Conservation (phyloP, 1,284 basidiomycete species). For the Pulveroboletus ridleyi region DNA sequence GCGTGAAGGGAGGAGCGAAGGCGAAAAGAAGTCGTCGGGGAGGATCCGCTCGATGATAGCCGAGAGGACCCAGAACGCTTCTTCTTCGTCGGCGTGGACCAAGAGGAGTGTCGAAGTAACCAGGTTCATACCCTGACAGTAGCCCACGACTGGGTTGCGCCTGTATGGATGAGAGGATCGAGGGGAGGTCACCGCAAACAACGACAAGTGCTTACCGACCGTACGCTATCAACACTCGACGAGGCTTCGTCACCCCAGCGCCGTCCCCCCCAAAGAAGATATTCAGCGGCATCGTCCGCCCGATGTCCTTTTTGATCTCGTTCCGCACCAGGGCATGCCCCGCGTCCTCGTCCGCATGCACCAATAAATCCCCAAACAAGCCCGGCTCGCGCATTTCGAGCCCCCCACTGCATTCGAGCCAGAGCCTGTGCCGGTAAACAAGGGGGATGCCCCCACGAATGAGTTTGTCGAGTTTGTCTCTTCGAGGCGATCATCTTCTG, state of each 20-base stretch:
- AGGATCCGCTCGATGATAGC: constrained; percentile 90
- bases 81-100: constrained; percentile 93
- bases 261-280: constrained; percentile 97
- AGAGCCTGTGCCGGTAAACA: constrained; percentile 86
- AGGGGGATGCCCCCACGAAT: constrained; percentile 90
- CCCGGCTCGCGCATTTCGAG: constrained; percentile 94
- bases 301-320: constrained; percentile 97
- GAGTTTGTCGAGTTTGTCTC: constrained; percentile 70
- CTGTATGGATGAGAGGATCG: constrained; percentile 42
- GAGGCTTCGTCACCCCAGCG: constrained; percentile 90
- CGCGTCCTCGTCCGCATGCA: constrained; percentile 51
- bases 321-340: constrained; percentile 57
- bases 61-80: constrained; percentile 95
- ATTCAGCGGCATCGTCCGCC: constrained; percentile 94
- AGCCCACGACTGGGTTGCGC: constrained; percentile 86
- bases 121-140: constrained; percentile 96
- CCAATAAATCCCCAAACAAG: constrained; percentile 85
- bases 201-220: constrained; percentile 70
- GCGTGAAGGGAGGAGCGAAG: constrained; percentile 85
- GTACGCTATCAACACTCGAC: constrained; percentile 90
- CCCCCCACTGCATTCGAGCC: constrained; percentile 93
- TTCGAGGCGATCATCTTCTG: too few relatives aligned
- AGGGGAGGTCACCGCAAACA: not conserved
- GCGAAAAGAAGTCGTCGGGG: constrained; percentile 86
- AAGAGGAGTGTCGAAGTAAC: constrained; percentile 94